phyloP scores from a whole-genome alignment of 176 grass and related monocot species.

The Aegilops speltoides region DNA sequence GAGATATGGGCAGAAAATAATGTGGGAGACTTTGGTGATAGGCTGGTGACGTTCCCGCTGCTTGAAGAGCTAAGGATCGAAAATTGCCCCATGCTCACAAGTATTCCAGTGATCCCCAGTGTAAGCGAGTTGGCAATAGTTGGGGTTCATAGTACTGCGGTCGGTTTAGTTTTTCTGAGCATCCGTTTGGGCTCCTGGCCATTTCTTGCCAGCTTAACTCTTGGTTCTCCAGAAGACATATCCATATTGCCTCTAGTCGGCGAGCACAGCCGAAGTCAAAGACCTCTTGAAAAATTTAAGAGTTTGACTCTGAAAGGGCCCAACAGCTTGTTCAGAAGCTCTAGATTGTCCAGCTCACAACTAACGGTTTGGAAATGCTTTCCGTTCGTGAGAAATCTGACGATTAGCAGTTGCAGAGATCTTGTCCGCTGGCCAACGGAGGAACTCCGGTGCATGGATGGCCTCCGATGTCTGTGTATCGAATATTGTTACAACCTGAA shows the following conservation, averaged over 20 bases:
- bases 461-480: background rate
- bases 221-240: background rate
- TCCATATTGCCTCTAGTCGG: background rate
- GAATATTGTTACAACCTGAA: accelerated
- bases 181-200: background rate
- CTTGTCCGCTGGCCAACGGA: background rate
- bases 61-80: background rate
- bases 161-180: background rate
- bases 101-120: background rate
- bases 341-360: background rate
- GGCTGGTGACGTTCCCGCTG: background rate
- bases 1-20: background rate
- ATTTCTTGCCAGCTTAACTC: background rate
- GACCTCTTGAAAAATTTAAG: background rate
- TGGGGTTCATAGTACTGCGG: no score
- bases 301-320: accelerated
- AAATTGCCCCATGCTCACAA: background rate
- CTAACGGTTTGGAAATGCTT: background rate
- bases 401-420: accelerated
- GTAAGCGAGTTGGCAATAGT: background rate
- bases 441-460: background rate
- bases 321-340: background rate
- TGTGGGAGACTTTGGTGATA: background rate
- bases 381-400: background rate
- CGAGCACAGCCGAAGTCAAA: background rate